phyloP scores from a whole-genome alignment of 2,329 filamentous ascomycete species.

The Fusarium sp. region DNA sequence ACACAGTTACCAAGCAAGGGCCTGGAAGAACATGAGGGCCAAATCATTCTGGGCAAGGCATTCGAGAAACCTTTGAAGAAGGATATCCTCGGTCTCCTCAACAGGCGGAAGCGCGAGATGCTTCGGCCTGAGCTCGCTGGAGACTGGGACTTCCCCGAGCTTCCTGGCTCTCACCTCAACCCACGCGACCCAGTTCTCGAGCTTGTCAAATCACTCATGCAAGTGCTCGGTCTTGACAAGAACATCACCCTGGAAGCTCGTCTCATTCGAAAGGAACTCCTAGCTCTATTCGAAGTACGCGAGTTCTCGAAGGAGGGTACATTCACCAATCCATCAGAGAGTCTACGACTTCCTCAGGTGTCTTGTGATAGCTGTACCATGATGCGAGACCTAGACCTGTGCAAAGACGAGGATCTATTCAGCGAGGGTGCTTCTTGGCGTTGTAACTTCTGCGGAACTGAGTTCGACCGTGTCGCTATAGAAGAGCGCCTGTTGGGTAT shows the following conservation, averaged over 20 bases:
- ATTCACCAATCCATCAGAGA: conserved; percentile 86
- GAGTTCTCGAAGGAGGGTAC: conserved; percentile 91
- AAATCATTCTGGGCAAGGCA: conserved; percentile 78
- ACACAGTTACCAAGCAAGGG: conserved; percentile 70
- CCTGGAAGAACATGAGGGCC: conserved; percentile 68
- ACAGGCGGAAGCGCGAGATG: conserved; percentile 87
- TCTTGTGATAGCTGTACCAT: conserved; percentile 93
- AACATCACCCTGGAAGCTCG: conserved; percentile 90
- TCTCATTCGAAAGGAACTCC: conserved; percentile 86
- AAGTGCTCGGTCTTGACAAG: conserved; percentile 90
- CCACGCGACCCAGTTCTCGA: conserved; percentile 80
- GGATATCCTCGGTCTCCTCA: conserved; percentile 83
- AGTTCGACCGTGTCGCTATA: conserved; percentile 81
- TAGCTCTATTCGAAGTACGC: conserved; percentile 90
- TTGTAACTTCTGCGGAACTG: conserved; percentile 79
- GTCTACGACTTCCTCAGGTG: conserved; percentile 77
- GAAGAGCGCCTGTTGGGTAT: conserved; percentile 85
- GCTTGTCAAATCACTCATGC: conserved; percentile 92
- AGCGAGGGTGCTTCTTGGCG: conserved; percentile 69
- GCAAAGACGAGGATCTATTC: conserved; percentile 85
- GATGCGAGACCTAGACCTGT: conserved; percentile 89
- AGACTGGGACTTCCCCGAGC: conserved; percentile 86
- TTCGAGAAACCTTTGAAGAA: conserved; percentile 94
- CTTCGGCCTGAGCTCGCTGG: conserved; percentile 87
- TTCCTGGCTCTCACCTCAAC: conserved; percentile 75